These are phyloP conservation scores for Begonia fuchsioides DNA, from an alignment of 306 rosid genomes.

Conservation along the genomic window DNA sequence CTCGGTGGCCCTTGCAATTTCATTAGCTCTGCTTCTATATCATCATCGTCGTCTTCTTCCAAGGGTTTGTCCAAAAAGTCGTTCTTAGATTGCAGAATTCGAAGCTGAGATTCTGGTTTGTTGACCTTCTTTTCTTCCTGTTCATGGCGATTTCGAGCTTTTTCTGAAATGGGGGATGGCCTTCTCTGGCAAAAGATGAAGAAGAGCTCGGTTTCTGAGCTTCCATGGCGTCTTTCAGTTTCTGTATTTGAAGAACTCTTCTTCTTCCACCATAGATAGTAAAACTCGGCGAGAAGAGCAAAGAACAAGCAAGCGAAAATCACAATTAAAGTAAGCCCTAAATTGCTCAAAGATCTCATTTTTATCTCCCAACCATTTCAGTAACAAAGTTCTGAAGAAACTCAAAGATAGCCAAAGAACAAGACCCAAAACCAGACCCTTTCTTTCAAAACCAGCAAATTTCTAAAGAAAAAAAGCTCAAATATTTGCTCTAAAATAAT, in stretches of 20 bases:
- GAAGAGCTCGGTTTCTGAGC: constrained; percentile 63
- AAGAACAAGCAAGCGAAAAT: constrained; percentile 76
- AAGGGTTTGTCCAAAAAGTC: constrained; percentile 38
- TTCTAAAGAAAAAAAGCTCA: too few relatives aligned
- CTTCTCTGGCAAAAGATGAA: constrained; percentile 80
- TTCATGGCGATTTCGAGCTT: constrained; percentile 38
- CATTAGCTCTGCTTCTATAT: constrained; percentile 35
- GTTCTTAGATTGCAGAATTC: constrained; percentile 30
- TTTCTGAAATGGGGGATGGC: constrained; percentile 38
- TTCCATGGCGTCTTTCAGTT: constrained; percentile 51
- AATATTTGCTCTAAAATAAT: too few relatives aligned
- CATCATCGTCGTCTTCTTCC: constrained; percentile 32
- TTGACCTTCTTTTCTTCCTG: constrained; percentile 29
- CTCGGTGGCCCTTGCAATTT: constrained; percentile 70
- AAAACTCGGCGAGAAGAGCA: constrained; percentile 89
- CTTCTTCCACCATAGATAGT: constrained; percentile 90
- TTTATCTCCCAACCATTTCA: constrained; percentile 29
- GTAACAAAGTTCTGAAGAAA: not conserved
- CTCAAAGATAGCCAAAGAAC: too few relatives aligned
- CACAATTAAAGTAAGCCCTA: constrained; percentile 86
- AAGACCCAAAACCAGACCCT: too few relatives aligned
- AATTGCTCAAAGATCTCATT: constrained; percentile 89
- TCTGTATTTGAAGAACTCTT: constrained; percentile 64
- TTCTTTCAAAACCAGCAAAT: too few relatives aligned
- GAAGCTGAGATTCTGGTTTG: constrained; percentile 36